Evolutionary conservation across 345 rosid genomes (phyloP).

Genomic region (Brassica carinata): DNA sequence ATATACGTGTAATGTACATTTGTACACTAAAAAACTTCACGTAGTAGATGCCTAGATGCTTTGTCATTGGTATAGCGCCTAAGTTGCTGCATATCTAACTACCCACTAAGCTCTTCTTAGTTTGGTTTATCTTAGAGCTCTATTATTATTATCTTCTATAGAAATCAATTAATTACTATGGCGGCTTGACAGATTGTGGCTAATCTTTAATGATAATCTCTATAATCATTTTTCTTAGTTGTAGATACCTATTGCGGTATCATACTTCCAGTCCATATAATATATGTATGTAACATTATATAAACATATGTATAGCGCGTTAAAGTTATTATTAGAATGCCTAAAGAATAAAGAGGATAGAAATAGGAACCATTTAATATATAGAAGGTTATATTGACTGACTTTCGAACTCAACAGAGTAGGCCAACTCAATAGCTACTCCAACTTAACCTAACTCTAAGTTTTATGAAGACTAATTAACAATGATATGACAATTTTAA

Average conservation of each 20-base stretch:
- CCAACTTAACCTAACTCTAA: slow-evolving; percentile 30
- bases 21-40: slow-evolving; percentile 1
- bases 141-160: not conserved
- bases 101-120: slow-evolving; percentile 29
- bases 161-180: slow-evolving; percentile 22
- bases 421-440: slow-evolving; percentile 30
- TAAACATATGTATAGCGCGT: slow-evolving; percentile 12
- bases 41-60: not conserved
- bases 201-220: slow-evolving; percentile 22
- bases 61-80: slow-evolving; percentile 23
- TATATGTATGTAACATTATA: slow-evolving; percentile 7
- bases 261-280: not conserved
- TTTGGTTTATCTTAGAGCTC: slow-evolving; percentile 23
- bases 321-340: slow-evolving; percentile 8
- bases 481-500: not conserved
- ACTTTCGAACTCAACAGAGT: slow-evolving; percentile 19
- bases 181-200: slow-evolving; percentile 27
- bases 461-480: slow-evolving; percentile 22
- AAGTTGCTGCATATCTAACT: slow-evolving; percentile 37
- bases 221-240: not conserved
- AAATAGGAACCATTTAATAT: slow-evolving; percentile 18
- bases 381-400: slow-evolving; percentile 17
- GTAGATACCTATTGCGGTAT: slow-evolving; percentile 13
- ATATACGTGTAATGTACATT: not conserved
- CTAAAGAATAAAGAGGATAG: slow-evolving; percentile 31